phyloP scores from a whole-genome alignment of 768 basidiomycete species.

The Porphyrellus cyaneotinctus region DNA sequence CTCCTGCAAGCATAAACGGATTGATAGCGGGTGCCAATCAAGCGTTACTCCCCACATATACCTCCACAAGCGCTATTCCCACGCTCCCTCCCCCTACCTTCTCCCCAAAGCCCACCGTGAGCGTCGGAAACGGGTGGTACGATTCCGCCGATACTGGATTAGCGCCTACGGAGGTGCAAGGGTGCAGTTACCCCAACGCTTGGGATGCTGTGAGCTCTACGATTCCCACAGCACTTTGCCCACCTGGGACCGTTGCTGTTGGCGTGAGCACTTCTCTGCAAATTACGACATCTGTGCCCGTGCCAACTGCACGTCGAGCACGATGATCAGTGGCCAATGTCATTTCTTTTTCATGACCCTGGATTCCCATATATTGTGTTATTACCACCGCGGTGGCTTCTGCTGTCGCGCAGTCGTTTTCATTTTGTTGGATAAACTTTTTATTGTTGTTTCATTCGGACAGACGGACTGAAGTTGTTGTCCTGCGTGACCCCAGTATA shows the following conservation, averaged over 20 bases:
- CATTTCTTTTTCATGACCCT: not conserved
- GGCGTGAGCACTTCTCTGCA: not conserved
- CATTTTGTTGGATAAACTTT: not conserved
- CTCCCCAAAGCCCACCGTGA: slow-evolving; percentile 41
- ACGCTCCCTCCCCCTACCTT: slow-evolving; percentile 56
- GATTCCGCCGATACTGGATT: slow-evolving; percentile 45
- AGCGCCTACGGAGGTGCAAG: slow-evolving; percentile 56
- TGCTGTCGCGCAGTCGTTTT: not conserved
- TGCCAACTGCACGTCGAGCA: slow-evolving; percentile 6
- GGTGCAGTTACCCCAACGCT: slow-evolving; percentile 61
- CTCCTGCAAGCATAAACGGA: slow-evolving; percentile 48
- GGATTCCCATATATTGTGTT: not conserved
- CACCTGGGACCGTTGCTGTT: slow-evolving; percentile 9
- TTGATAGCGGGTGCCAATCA: slow-evolving; percentile 35
- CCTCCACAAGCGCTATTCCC: slow-evolving; percentile 52
- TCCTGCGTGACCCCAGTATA: not conserved
- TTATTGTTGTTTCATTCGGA: not conserved
- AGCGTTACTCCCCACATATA: slow-evolving; percentile 56
- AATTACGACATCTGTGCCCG: not conserved
- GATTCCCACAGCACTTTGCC: slow-evolving; percentile 46
- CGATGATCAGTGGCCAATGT: not conserved
- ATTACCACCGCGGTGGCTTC: not conserved
- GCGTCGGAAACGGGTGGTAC: slow-evolving; percentile 54
- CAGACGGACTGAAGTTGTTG: not conserved
- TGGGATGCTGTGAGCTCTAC: slow-evolving; percentile 55